phyloP scores from a whole-genome alignment of 768 basidiomycete species.

The Strobilomyces echinocephalus region DNA sequence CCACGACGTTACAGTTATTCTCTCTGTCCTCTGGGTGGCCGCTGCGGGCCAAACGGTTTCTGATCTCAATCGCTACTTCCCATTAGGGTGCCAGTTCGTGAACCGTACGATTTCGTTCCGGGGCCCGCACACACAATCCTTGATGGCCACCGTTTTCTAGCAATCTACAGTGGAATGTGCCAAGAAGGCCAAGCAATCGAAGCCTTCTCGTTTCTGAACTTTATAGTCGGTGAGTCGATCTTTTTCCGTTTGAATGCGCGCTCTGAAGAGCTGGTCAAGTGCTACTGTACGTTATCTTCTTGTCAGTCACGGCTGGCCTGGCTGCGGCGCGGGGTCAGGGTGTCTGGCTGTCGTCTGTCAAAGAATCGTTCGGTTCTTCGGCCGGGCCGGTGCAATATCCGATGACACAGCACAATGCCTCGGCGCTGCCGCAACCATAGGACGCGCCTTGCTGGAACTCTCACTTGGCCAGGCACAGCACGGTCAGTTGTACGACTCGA shows the following conservation, averaged over 20 bases:
- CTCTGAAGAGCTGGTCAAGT: slow-evolving; percentile 24
- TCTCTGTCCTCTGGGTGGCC: slow-evolving; percentile 40
- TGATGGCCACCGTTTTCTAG: slow-evolving; percentile 9
- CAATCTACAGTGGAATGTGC: slow-evolving; percentile 16
- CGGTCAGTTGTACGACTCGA: no score
- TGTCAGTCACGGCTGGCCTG: slow-evolving; percentile 25
- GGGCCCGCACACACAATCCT: not conserved
- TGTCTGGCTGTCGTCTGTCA: slow-evolving; percentile 34
- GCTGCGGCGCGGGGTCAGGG: slow-evolving; percentile 26
- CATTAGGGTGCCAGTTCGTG: slow-evolving; percentile 3
- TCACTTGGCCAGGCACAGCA: no score
- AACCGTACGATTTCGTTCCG: slow-evolving; percentile 3
- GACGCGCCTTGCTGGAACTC: not conserved
- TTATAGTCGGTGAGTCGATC: slow-evolving; percentile 28
- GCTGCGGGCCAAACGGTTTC: slow-evolving; percentile 27
- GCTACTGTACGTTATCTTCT: slow-evolving; percentile 24
- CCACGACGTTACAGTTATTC: slow-evolving; percentile 19
- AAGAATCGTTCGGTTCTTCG: slow-evolving; percentile 20
- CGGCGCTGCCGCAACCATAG: slow-evolving; percentile 1
- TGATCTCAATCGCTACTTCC: not conserved
- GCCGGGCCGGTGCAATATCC: slow-evolving; percentile 8
- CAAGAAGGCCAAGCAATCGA: slow-evolving; percentile 28
- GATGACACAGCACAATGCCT: slow-evolving; percentile 14
- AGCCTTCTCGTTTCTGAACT: slow-evolving; percentile 36
- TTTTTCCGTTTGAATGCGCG: not conserved